These are phyloP conservation scores for Leishmania tarentolae DNA, from an alignment of 208 protist genomes.

Conservation along the genomic window DNA sequence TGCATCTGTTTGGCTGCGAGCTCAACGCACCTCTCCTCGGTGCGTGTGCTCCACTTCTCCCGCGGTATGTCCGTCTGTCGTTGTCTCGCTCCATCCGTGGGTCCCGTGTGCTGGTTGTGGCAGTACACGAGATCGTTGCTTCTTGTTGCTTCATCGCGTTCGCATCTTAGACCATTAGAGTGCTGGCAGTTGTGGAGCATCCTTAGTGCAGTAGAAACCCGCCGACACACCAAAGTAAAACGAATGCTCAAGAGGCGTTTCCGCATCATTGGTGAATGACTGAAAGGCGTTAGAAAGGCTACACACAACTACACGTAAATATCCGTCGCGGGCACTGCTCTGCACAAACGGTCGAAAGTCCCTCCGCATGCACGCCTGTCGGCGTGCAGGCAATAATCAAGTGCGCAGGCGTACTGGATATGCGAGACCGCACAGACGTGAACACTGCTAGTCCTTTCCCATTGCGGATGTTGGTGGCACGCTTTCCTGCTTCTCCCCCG, in stretches of 20 bases:
- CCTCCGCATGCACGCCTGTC: not conserved
- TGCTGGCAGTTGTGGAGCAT: not conserved
- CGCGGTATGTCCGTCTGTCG: not conserved
- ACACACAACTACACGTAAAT: not conserved
- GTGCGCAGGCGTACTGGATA: not conserved
- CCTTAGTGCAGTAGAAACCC: not conserved
- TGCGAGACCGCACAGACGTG: not conserved
- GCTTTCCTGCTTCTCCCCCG: not conserved
- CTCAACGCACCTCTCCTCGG: not conserved
- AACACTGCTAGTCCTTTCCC: not conserved
- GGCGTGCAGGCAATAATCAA: not conserved
- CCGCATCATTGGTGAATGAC: not conserved
- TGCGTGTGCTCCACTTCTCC: not conserved
- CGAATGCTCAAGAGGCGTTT: not conserved
- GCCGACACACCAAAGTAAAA: not conserved
- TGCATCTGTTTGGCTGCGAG: too few relatives aligned
- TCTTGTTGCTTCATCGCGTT: conserved; percentile 12
- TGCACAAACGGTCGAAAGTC: not conserved
- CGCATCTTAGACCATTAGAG: not conserved
- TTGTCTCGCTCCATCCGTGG: not conserved
- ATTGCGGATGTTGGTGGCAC: not conserved
- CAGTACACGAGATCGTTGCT: not conserved
- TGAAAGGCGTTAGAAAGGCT: not conserved
- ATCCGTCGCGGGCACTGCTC: not conserved
- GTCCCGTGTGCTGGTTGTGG: not conserved